Evolutionary conservation across 768 basidiomycete genomes (phyloP), one percentile per base, ranked within the genome.

Genomic region (Lentinula detonsa): DNA sequence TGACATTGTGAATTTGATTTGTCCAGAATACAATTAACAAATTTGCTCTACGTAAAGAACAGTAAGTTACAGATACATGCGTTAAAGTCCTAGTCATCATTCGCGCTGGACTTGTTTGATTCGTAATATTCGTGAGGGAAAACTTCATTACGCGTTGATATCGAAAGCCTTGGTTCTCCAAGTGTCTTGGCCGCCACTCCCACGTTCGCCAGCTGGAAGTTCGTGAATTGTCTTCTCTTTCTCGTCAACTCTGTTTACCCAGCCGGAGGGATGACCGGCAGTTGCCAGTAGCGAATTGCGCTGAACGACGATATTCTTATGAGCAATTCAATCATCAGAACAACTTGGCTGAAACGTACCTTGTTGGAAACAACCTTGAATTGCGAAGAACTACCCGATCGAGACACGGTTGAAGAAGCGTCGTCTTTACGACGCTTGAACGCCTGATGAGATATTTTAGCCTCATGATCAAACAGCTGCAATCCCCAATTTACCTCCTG

Each of bases 281-380:
- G 82, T 74, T 4, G 81, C 79, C 42, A 95, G 72, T 46, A 95
- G 71, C 46, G 86, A 89, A 51, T 90, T 75, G 33, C 87, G 78
- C 75, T 56, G 28, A 4, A 28, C 28, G 28, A 28, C 2, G 28
- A 28, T 28, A 4, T 0, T 28, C 28, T 28, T 28, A 3, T 28
- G 3, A 28, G 28, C 2, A 3, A 2, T 28, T 28, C 3, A 28
- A 28, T 28, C 28, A 28, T 28, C 28, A 3, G 28, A 3, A 28
- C 3, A 28, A 28, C 28, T 28, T 28, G 28, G 28, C 28, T 28
- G 28, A 8, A 13, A 37, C 53, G 23, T 56, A 56, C 55, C 40
- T 88, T 89, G 62, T 86, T 81, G 15, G 78, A 76, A 5, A 94
- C 87, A 39, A 96, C 81, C 75, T 91, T 91, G 80, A 96, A 94